Conservation (phyloP, 2,329 filamentous ascomycete species). For the Colletotrichum gloeosporioides region DNA sequence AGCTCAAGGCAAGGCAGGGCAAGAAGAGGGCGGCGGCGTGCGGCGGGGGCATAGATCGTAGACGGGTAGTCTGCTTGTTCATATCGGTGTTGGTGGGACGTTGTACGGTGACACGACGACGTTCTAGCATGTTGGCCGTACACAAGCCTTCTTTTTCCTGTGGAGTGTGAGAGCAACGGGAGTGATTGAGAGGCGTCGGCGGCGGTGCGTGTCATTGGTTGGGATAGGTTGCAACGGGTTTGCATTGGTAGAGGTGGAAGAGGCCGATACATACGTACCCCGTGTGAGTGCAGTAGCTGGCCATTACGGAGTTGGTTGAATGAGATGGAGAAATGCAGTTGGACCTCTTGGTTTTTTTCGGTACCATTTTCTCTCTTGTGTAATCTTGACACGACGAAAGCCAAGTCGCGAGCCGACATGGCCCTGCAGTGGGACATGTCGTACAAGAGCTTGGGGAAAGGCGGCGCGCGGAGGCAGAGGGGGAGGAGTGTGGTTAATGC, state of each 20-base stretch:
- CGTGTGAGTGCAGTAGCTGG: neutral
- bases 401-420: neutral
- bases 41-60: constrained; percentile 5
- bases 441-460: neutral
- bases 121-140: neutral
- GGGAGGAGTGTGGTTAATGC: neutral
- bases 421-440: neutral
- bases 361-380: neutral
- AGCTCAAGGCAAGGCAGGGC: neutral
- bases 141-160: neutral
- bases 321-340: neutral
- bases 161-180: neutral
- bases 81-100: constrained; percentile 17
- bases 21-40: neutral
- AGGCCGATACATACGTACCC: neutral
- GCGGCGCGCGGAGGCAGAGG: neutral
- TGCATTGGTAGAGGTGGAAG: neutral
- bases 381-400: neutral
- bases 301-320: neutral
- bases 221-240: neutral
- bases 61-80: constrained; percentile 21
- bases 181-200: neutral
- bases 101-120: neutral
- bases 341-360: neutral
- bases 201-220: neutral